These are phyloP conservation scores for Pseudopyrenochaeta lycopersici DNA, from an alignment of 2,329 filamentous ascomycete species.

Conservation along the genomic window DNA sequence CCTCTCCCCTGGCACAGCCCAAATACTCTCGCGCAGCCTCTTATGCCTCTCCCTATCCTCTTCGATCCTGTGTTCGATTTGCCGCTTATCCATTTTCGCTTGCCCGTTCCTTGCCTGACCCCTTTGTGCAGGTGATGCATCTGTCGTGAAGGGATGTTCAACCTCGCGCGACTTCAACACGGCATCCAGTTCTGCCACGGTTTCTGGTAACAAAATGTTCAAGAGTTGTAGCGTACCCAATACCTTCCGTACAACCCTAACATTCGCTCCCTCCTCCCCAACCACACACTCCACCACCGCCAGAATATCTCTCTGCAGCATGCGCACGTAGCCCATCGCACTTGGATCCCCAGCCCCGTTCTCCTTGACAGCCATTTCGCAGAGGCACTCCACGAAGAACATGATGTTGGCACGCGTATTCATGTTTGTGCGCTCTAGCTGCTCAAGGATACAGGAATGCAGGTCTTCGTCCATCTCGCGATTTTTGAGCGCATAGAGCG, in stretches of 20 bases:
- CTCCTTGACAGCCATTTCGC: conserved; percentile 82
- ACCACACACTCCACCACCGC: conserved; percentile 92
- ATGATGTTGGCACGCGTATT: conserved; percentile 98
- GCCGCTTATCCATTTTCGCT: conserved; percentile 76
- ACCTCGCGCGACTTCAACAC: conserved; percentile 80
- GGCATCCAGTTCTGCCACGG: conserved; percentile 81
- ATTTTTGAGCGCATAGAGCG: conserved; percentile 93
- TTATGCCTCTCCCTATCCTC: conserved; percentile 97
- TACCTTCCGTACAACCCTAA: conserved; percentile 89
- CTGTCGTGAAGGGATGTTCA: conserved; percentile 37
- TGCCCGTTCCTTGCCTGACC: conserved; percentile 44
- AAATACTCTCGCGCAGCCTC: conserved; percentile 87
- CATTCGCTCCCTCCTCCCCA: conserved; percentile 88
- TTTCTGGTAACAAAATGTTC: conserved; percentile 75
- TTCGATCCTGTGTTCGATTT: conserved; percentile 95
- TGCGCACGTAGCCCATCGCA: conserved; percentile 83
- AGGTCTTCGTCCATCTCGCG: conserved; percentile 95
- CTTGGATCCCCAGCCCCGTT: conserved; percentile 71
- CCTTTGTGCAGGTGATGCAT: conserved; percentile 2
- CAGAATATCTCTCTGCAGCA: conserved; percentile 94
- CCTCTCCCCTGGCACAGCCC: conserved; percentile 77
- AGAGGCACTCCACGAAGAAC: conserved; percentile 97
- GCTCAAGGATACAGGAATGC: conserved; percentile 96
- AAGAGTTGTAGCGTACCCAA: conserved; percentile 75
- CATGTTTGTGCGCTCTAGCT: conserved; percentile 93